phyloP scores from a whole-genome alignment of 2,329 filamentous ascomycete genomes.

The Aquanectria penicillioides region DNA sequence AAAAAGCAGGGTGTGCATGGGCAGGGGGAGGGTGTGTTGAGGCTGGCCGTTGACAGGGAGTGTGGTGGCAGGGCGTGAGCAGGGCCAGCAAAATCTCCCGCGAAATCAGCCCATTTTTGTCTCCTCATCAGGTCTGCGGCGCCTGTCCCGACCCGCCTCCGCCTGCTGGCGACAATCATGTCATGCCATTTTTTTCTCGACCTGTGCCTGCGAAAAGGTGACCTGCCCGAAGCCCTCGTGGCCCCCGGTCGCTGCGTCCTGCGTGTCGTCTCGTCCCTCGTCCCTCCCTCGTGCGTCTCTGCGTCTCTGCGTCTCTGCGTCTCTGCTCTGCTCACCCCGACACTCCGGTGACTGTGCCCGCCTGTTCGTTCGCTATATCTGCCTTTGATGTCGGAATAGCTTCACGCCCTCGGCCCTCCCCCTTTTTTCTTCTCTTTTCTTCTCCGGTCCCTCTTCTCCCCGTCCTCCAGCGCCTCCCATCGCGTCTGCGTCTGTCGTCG shows the following conservation, averaged over 20 bases:
- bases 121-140: constrained; percentile 45
- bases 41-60: constrained; percentile 10
- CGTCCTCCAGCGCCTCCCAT: constrained; percentile 19
- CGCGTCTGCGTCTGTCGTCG: no score
- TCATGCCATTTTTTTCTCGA: constrained; percentile 49
- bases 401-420: constrained; percentile 32
- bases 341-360: constrained; percentile 22
- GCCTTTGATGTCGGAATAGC: constrained; percentile 42
- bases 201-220: constrained; percentile 22
- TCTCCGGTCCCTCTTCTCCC: constrained; percentile 16
- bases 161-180: constrained; percentile 45
- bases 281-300: constrained; percentile 2
- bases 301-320: no score
- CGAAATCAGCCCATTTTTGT: constrained; percentile 51
- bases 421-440: constrained; percentile 24
- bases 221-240: constrained; percentile 29
- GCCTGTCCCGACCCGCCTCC: constrained; percentile 41
- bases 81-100: constrained; percentile 42
- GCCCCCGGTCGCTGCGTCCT: constrained; percentile 36
- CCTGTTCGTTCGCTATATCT: constrained; percentile 38
- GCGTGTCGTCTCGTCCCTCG: constrained; percentile 27
- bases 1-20: constrained; percentile 24
- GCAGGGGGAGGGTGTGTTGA: not conserved
- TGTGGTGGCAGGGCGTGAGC: constrained; percentile 32
- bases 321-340: constrained; percentile 15